Evolutionary conservation across 208 protist species (phyloP).

Genomic region (Leishmania turanica): DNA sequence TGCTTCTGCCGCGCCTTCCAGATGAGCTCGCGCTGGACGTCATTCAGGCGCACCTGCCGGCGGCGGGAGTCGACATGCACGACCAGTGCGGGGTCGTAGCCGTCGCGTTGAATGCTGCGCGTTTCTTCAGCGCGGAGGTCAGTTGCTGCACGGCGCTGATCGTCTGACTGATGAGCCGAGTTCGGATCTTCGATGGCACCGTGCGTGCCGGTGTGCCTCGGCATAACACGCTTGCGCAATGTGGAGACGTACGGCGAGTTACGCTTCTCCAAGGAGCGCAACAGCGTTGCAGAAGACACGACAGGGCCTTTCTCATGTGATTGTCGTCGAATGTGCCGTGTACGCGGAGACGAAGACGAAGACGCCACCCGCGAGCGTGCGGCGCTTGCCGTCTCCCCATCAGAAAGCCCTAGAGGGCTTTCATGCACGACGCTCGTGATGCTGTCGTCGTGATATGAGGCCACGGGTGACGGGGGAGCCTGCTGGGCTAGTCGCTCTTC

Average conservation of each 20-base stretch:
- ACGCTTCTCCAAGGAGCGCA: slow-evolving; percentile 7
- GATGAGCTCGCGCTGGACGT: slow-evolving; percentile 49
- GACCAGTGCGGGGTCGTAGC: slow-evolving; percentile 64
- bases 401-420: no score
- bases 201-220: slow-evolving; percentile 24
- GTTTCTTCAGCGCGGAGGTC: slow-evolving; percentile 22
- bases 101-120: neutral
- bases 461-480: neutral
- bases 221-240: slow-evolving; percentile 14
- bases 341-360: neutral
- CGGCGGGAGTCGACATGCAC: slow-evolving; percentile 45
- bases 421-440: neutral
- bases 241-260: slow-evolving; percentile 18
- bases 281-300: slow-evolving; percentile 6
- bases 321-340: neutral
- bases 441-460: neutral
- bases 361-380: neutral
- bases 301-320: neutral
- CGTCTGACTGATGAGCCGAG: slow-evolving; percentile 15
- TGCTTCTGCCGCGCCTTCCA: slow-evolving; percentile 62
- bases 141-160: slow-evolving; percentile 12
- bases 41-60: slow-evolving; percentile 48
- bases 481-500: neutral
- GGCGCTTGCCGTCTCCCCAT: neutral
- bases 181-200: slow-evolving; percentile 13